These are phyloP conservation scores for Bauhinia variegata DNA, from an alignment of 306 rosid species.

Conservation along the genomic window DNA sequence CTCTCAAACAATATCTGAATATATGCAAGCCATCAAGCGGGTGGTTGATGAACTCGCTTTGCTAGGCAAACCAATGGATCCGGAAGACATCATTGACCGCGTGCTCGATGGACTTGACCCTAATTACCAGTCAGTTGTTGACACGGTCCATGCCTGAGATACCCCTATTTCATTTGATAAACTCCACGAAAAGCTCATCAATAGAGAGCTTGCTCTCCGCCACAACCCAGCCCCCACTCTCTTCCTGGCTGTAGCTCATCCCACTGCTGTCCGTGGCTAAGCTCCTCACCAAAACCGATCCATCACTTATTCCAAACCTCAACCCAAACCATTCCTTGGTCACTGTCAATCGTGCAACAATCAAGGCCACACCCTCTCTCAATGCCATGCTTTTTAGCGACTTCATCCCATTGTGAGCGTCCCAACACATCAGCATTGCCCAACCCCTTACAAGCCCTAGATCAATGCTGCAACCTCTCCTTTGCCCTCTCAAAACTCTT, in stretches of 20 bases:
- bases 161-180: slow-evolving; percentile 1
- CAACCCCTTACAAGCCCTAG: too few relatives aligned
- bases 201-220: background rate
- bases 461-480: too few relatives aligned
- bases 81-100: slow-evolving; percentile 5
- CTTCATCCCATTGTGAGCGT: too few relatives aligned
- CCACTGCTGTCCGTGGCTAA: too few relatives aligned
- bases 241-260: background rate
- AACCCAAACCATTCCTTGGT: too few relatives aligned
- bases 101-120: slow-evolving; percentile 12
- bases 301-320: too few relatives aligned
- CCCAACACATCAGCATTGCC: too few relatives aligned
- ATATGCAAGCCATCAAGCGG: background rate
- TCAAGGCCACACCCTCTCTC: too few relatives aligned
- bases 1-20: background rate
- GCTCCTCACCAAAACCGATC: too few relatives aligned
- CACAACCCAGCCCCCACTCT: background rate
- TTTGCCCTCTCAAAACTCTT: background rate
- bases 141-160: background rate
- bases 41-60: background rate
- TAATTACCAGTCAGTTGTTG: background rate
- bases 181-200: too few relatives aligned
- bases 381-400: too few relatives aligned
- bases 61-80: background rate
- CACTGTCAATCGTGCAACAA: too few relatives aligned